Evolutionary conservation across 352 stramenopile species (phyloP).

Genomic region (Pythium scleroteichum): DNA sequence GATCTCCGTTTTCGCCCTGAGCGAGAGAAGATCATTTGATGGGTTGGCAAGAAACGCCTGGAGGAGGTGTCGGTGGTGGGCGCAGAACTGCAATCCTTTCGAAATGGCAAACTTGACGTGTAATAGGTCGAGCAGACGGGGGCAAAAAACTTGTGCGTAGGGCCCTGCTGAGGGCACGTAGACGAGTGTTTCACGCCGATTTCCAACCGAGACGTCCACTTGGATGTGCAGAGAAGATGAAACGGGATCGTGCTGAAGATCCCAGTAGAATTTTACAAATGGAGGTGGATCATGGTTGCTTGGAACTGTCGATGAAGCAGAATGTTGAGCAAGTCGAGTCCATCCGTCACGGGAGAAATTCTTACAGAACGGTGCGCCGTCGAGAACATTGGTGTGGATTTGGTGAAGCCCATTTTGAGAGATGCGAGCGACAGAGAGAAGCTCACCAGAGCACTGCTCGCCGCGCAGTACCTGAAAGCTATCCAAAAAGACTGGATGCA

Average conservation of each 20-base stretch:
- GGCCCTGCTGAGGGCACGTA: constrained; percentile 11
- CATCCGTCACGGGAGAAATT: neutral
- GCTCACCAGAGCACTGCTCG: constrained; percentile 24
- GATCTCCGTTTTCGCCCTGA: constrained; percentile 8
- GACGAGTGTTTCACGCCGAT: neutral
- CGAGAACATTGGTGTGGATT: neutral
- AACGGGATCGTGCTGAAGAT: constrained; percentile 2
- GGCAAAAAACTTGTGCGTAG: constrained; percentile 5
- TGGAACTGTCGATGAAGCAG: too few relatives aligned
- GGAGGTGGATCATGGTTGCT: too few relatives aligned
- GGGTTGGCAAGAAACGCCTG: neutral
- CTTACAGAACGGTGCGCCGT: neutral
- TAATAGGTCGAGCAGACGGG: neutral
- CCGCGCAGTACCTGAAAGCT: constrained; percentile 45
- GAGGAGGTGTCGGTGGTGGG: neutral
- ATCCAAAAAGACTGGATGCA: constrained; percentile 39
- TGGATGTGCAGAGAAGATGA: constrained; percentile 8
- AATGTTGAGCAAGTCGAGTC: neutral
- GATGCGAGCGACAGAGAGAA: constrained; percentile 47
- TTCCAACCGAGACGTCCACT: neutral
- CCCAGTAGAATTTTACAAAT: constrained; percentile 4
- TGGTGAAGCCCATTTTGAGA: constrained; percentile 31
- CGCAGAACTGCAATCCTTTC: neutral
- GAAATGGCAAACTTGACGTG: neutral
- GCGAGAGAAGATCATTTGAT: neutral